Evolutionary conservation across 2,329 filamentous ascomycete species (phyloP), one percentile per base, ranked within the genome.

Genomic region (Moelleriella libera): DNA sequence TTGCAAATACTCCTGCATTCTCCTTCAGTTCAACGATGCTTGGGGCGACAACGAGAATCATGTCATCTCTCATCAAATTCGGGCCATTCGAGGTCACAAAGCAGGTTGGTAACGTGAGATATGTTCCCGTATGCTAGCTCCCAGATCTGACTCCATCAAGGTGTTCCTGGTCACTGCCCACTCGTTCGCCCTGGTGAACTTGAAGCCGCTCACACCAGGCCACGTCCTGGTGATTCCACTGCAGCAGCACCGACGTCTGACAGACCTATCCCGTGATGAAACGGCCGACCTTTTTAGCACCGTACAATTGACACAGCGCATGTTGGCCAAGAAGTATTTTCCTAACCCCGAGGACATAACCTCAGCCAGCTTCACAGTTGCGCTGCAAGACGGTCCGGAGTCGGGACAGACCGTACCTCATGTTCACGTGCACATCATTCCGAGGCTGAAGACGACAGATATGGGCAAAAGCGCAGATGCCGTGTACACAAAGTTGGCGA

Each of bases 401-500:
- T 88, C 92, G 1, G 92, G 92, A 0, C 92, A 98, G 74, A 95
- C 88, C 49, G 90, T 98, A 43, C 74, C 87, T 7, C 92, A 98
- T 67, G 80, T 96, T 11, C 92, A 98, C 67, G 85, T 88, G 30
- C 92, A 98, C 68, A 77, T 96, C 45, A 90, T 96, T 47, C 89
- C 89, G 21, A 71, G 89, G 37, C 70, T 69, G 49, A 69, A 68
- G 49, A 75, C 45, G 3, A 30, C 80, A 40, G 72, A 80, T 60
- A 73, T 62, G 60, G 68, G 53, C 32, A 49, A 49, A 3, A 60
- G 50, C 47, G 60, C 61, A 5, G 89, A 95, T 64, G 78, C 77
- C 50, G 76, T 98, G 46, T 97, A 98, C 66, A 78, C 80, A 52
- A 74, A 80, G 67, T 76, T 98, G 71, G 87, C 94, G 58, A 77